Conservation (phyloP, 805 yeast genomes). For the Saccharomycopsis guyanensis region DNA sequence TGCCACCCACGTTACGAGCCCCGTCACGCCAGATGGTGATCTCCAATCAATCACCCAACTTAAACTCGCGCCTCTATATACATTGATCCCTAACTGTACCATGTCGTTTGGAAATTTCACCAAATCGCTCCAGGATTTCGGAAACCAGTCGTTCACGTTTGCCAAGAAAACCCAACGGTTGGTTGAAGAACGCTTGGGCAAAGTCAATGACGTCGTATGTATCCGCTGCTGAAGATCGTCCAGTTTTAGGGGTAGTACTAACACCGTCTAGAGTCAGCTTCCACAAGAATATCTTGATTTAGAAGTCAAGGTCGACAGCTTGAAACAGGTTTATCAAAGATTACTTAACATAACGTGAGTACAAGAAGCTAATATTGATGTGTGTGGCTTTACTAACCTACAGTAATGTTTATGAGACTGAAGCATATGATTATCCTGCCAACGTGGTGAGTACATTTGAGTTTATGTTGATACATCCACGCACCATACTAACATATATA, state of each 20-base stretch:
- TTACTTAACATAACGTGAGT: slow-evolving; percentile 40
- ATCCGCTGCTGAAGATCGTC: background rate
- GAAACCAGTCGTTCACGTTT: slow-evolving; percentile 37
- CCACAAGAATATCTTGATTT: slow-evolving; percentile 75
- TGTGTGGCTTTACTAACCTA: background rate
- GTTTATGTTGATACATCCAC: background rate
- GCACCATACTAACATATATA: slow-evolving; percentile 7
- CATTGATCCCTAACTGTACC: too few species aligned
- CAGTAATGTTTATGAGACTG: slow-evolving; percentile 50
- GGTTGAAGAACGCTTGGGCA: slow-evolving; percentile 73
- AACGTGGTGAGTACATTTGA: slow-evolving; percentile 33
- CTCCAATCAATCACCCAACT: too few species aligned
- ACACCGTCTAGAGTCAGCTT: slow-evolving; percentile 46
- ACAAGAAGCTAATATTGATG: background rate
- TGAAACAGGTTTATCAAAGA: slow-evolving; percentile 58
- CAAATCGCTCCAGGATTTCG: slow-evolving; percentile 19
- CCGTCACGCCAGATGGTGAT: background rate
- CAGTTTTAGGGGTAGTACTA: slow-evolving; percentile 20
- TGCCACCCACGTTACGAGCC: background rate
- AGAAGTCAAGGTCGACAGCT: slow-evolving; percentile 65
- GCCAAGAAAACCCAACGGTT: slow-evolving; percentile 77
- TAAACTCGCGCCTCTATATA: too few species aligned
- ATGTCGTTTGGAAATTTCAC: slow-evolving; percentile 17
- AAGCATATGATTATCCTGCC: slow-evolving; percentile 78
- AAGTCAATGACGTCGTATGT: slow-evolving; percentile 57